Evolutionary conservation across 148 eudicot species (phyloP).

Genomic region (Nepenthes gracilis): DNA sequence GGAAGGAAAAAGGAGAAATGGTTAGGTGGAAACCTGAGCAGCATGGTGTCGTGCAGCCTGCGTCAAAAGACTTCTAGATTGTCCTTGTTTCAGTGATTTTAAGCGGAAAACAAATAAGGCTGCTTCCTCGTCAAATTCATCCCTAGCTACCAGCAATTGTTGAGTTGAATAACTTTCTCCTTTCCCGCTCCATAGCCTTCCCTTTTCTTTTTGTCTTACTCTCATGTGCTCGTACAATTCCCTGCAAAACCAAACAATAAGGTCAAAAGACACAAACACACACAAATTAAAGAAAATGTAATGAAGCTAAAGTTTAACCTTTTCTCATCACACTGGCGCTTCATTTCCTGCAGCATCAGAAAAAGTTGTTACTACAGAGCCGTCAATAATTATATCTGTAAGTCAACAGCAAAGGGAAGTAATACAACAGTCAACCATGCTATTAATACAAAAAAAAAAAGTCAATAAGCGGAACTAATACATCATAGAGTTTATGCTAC

Average conservation of each 20-base stretch:
- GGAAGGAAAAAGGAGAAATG: neutral
- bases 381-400: neutral
- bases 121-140: constrained; percentile 81
- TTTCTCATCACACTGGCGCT: constrained; percentile 70
- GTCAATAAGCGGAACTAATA: too few relatives aligned
- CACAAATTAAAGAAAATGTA: neutral
- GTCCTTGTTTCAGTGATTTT: constrained; percentile 87
- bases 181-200: constrained; percentile 49
- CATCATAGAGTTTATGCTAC: too few relatives aligned
- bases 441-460: too few relatives aligned
- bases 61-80: constrained; percentile 87
- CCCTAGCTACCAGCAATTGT: constrained; percentile 55
- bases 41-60: constrained; percentile 98
- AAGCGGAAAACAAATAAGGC: constrained; percentile 75
- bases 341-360: constrained; percentile 66
- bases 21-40: constrained; percentile 64
- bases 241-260: constrained; percentile 29
- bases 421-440: too few relatives aligned
- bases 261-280: constrained; percentile 4
- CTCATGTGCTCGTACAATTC: constrained; percentile 46
- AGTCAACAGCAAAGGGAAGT: neutral
- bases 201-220: constrained; percentile 53
- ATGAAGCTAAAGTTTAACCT: constrained; percentile 23
- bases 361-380: neutral
- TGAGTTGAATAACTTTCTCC: constrained; percentile 51